Base-by-base conservation (phyloP, 768 basidiomycete species). In the Lactifluus piperatus region DNA sequence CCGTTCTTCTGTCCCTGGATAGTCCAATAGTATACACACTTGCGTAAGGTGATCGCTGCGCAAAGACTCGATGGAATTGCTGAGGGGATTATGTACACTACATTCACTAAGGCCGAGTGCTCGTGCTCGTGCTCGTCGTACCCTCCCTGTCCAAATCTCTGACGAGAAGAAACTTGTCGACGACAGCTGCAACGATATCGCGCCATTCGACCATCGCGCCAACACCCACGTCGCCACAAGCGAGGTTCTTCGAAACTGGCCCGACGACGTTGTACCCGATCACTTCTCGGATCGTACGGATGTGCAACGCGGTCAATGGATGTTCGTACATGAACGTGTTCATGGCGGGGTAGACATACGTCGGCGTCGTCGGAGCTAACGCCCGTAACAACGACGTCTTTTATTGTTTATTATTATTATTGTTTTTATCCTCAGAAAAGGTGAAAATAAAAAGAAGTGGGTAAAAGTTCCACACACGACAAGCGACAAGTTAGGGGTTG, bases 321-420 rank as follows among this genome's bases (percentile, higher is more conserved):
- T 98, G 94, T 59, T 89, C 83, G 68, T 91, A 98, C 95, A 99
- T 99, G 64, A 91, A 76, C 3, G 97, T 98, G 71, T 99, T 99
- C 95, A 98, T 99, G 0, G 95, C 97, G 1, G 95, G 95, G 68
- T 94, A 98, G 37, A 97, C 72, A 67, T 87, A 92, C 7, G 91
- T 93, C 7, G 89, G 88, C 0, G 91, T 97, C 6, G 81, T 77
- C 0, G 94, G 90, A 3, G 88, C 77, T 0, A 95, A 75, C 0
- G 92, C 94, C 22, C 92, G 84, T 60, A 97, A 79, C 4, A 97
- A 78, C 14, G 92, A 87, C 11, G 84, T 86, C 86, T 87, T 32
- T 20, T 2, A 16, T 9, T 13, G n/a, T n/a, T n/a, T n/a, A n/a
- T n/a, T n/a, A n/a, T n/a, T n/a, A n/a, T n/a, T n/a, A n/a, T n/a